Evolutionary conservation across 2,329 filamentous ascomycete genomes (phyloP).

Genomic region (Trichoderma endophyticum): DNA sequence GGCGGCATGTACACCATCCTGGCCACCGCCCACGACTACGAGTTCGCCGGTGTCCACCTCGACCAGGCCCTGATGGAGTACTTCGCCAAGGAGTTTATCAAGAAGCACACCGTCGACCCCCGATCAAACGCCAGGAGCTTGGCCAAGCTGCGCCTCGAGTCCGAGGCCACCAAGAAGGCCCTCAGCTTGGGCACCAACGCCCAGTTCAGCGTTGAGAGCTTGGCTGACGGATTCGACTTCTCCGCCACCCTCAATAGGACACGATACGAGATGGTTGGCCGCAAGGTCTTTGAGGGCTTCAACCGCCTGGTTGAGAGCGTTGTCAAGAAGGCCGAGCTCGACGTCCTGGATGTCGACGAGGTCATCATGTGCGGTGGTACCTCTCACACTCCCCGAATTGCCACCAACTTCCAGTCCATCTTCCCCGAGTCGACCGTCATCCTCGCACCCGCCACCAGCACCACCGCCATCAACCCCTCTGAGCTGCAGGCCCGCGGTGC

Average conservation of each 20-base stretch:
- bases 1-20: slow-evolving; percentile 96
- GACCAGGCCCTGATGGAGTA: slow-evolving; percentile 92
- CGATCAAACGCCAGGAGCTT: slow-evolving; percentile 75
- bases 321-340: slow-evolving; percentile 87
- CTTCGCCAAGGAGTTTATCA: slow-evolving; percentile 98
- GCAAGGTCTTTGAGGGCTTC: slow-evolving; percentile 85
- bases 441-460: slow-evolving; percentile 75
- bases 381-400: slow-evolving; percentile 90
- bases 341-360: slow-evolving; percentile 90
- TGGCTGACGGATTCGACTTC: slow-evolving; percentile 88
- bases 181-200: slow-evolving; percentile 85
- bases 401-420: slow-evolving; percentile 70
- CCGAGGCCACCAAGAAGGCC: slow-evolving; percentile 88
- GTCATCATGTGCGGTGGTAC: slow-evolving; percentile 90
- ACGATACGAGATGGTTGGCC: slow-evolving; percentile 83
- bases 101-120: slow-evolving; percentile 91
- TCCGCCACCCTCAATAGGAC: slow-evolving; percentile 87
- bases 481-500: slow-evolving; percentile 87
- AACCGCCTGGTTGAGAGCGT: slow-evolving; percentile 79
- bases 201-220: slow-evolving; percentile 86
- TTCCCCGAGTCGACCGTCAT: slow-evolving; percentile 80
- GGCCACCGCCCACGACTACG: slow-evolving; percentile 92
- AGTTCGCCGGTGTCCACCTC: slow-evolving; percentile 79
- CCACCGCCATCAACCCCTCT: slow-evolving; percentile 84
- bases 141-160: slow-evolving; percentile 89